phyloP scores from a whole-genome alignment of 257 asterid species.

The Scutellaria galericulata region DNA sequence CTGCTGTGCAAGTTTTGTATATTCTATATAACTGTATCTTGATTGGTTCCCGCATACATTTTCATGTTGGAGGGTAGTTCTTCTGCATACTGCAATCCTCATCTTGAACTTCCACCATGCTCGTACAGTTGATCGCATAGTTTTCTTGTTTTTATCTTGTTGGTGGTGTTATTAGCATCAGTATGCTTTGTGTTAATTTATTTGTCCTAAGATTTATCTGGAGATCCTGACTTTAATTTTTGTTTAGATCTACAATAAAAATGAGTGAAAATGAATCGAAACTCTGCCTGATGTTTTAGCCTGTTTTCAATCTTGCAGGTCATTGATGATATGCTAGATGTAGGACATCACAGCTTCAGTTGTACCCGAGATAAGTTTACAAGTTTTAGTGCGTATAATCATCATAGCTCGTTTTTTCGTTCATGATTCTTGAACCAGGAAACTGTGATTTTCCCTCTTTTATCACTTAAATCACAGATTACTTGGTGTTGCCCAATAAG shows the following conservation, averaged over 20 bases:
- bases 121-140: not conserved
- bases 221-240: not conserved
- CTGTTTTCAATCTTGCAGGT: conserved; percentile 44
- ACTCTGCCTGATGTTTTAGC: not conserved
- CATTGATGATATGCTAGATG: conserved; percentile 29
- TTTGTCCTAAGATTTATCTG: not conserved
- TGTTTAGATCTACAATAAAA: not conserved
- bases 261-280: not conserved
- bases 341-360: conserved; percentile 38
- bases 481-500: conserved; percentile 53
- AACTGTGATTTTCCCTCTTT: conserved; percentile 63
- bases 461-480: conserved; percentile 45
- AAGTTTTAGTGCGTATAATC: conserved; percentile 36
- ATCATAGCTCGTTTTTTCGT: conserved; percentile 45
- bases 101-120: conserved; percentile 1
- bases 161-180: not conserved
- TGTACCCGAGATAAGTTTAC: conserved; percentile 37
- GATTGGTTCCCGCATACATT: not conserved
- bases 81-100: not conserved
- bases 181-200: not conserved
- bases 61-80: conserved; percentile 1
- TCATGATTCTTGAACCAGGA: conserved; percentile 60
- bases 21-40: not conserved
- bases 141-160: not conserved
- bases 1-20: not conserved